These are phyloP conservation scores for Escovopsis weberi DNA, from an alignment of 2,329 filamentous ascomycete species.

Conservation along the genomic window DNA sequence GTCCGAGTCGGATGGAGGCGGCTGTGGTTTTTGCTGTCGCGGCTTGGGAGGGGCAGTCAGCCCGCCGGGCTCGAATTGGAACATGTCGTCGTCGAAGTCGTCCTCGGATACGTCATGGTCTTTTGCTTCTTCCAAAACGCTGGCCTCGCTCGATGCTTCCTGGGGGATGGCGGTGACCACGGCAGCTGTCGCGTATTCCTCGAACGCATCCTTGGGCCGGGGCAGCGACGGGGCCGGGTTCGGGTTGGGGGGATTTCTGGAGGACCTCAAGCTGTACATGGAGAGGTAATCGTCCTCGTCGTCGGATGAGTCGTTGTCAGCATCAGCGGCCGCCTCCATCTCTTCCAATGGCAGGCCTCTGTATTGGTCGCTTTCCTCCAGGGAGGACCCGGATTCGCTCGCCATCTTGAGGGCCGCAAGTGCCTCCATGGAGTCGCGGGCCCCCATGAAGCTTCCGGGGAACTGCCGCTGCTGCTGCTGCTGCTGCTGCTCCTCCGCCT, in stretches of 20 bases:
- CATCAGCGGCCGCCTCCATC: conserved; percentile 8
- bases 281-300: conserved; percentile 21
- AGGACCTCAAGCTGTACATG: conserved; percentile 22
- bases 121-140: not conserved
- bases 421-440: not conserved
- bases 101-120: not conserved
- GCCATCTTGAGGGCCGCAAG: not conserved
- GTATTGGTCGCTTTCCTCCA: not conserved
- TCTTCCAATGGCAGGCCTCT: not conserved
- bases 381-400: not conserved
- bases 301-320: conserved; percentile 21
- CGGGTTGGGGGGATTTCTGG: not conserved
- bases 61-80: conserved; percentile 29
- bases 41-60: conserved; percentile 16
- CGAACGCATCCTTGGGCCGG: not conserved
- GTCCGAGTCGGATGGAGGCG: conserved; percentile 18
- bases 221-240: not conserved
- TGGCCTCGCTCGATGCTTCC: not conserved
- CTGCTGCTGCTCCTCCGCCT: too few relatives aligned
- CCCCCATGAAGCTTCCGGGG: not conserved
- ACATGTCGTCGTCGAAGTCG: conserved; percentile 24
- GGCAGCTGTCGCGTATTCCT: not conserved
- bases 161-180: not conserved
- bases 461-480: conserved; percentile 1
- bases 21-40: conserved; percentile 7